Conservation (phyloP, 2,329 filamentous ascomycete species). For the Coniochaeta prunicola region DNA sequence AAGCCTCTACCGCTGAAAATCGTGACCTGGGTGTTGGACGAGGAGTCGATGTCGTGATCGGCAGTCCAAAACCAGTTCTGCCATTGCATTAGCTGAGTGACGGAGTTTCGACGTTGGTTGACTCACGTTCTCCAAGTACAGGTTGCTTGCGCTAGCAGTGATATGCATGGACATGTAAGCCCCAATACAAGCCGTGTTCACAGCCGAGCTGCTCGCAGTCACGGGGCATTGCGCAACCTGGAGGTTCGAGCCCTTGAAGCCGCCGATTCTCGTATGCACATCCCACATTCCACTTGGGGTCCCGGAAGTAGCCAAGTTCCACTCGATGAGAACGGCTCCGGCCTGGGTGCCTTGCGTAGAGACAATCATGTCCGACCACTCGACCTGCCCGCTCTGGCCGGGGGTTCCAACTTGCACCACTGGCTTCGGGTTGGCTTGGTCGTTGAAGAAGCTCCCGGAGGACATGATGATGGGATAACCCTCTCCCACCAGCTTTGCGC, state of each 20-base stretch:
- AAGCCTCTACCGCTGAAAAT: not conserved
- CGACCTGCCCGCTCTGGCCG: conserved; percentile 54
- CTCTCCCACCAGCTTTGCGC: conserved; percentile 50
- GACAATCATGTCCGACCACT: conserved; percentile 62
- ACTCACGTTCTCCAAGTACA: conserved; percentile 36
- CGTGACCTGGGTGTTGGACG: not conserved
- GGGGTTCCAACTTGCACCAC: conserved; percentile 56
- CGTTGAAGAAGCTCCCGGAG: conserved; percentile 46
- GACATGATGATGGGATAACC: conserved; percentile 44
- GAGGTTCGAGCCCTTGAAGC: conserved; percentile 56
- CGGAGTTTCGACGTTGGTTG: too few species aligned
- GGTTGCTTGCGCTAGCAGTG: conserved; percentile 23
- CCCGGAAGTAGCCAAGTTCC: conserved; percentile 53
- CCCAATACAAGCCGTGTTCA: conserved; percentile 28
- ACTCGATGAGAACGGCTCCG: conserved; percentile 63
- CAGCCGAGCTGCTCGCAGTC: conserved; percentile 40
- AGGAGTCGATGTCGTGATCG: not conserved
- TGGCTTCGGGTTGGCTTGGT: conserved; percentile 53
- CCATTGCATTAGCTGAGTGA: too few species aligned
- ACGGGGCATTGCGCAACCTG: conserved; percentile 56
- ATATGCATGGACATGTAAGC: conserved; percentile 33
- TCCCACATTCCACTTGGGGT: conserved; percentile 62
- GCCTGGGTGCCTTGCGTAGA: conserved; percentile 40
- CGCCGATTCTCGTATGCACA: conserved; percentile 65
- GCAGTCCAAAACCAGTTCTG: not conserved